phyloP scores from a whole-genome alignment of 306 rosid genomes.

The Vigna reflexopilosa region DNA sequence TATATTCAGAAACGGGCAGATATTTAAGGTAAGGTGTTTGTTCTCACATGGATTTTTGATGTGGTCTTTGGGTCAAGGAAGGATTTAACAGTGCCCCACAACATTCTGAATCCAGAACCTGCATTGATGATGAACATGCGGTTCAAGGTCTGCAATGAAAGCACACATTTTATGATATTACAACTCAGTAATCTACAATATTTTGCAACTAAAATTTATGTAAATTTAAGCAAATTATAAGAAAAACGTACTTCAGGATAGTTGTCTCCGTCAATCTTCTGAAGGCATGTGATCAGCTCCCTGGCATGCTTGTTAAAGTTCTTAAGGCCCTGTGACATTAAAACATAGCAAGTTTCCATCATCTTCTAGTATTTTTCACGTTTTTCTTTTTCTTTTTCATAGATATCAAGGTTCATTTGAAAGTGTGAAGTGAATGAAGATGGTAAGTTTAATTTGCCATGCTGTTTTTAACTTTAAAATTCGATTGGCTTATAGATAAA shows the following conservation, averaged over 20 bases:
- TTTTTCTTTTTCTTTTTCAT: neutral
- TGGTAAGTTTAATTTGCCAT: neutral
- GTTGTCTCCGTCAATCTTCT: slow-evolving; percentile 83
- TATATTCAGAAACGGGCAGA: slow-evolving; percentile 28
- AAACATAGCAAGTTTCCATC: neutral
- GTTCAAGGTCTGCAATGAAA: slow-evolving; percentile 79
- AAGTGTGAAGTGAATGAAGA: neutral
- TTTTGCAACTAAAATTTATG: neutral
- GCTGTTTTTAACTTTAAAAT: neutral
- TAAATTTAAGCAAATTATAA: slow-evolving; percentile 28
- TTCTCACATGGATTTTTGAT: slow-evolving; percentile 80
- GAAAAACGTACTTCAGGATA: slow-evolving; percentile 77
- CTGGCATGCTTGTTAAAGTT: slow-evolving; percentile 84
- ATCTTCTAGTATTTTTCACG: neutral
- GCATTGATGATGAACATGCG: slow-evolving; percentile 98
- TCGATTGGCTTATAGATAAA: neutral
- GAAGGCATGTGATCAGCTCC: slow-evolving; percentile 73
- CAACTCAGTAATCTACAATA: slow-evolving; percentile 21
- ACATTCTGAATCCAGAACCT: slow-evolving; percentile 94
- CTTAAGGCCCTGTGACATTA: slow-evolving; percentile 76
- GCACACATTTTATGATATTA: slow-evolving; percentile 42
- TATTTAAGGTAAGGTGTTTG: neutral
- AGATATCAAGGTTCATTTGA: neutral
- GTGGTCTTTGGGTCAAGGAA: slow-evolving; percentile 97
- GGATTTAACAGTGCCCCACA: slow-evolving; percentile 91